Evolutionary conservation across 2,329 filamentous ascomycete species (phyloP).

Genomic region (Calonectria hawksworthii): DNA sequence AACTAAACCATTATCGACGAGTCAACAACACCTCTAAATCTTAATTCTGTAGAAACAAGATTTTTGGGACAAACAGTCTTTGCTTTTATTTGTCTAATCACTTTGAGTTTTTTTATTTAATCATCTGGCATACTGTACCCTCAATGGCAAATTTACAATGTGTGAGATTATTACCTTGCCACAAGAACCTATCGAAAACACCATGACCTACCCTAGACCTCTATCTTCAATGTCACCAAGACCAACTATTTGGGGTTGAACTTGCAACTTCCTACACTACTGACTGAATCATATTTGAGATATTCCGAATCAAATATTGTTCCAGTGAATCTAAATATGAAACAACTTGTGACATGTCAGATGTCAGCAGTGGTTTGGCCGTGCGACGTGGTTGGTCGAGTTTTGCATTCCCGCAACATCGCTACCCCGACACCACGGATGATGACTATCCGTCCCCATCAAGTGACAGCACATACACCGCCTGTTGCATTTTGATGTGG

Average conservation of each 20-base stretch:
- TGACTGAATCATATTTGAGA: neutral
- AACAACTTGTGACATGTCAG: neutral
- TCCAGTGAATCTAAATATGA: neutral
- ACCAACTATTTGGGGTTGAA: neutral
- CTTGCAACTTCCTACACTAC: rapidly evolving
- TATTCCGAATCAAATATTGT: neutral
- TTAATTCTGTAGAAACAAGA: too few relatives aligned
- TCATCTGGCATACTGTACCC: too few relatives aligned
- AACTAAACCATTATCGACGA: too few relatives aligned
- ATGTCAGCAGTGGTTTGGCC: neutral
- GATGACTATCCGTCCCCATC: neutral
- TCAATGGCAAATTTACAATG: too few relatives aligned
- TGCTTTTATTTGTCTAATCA: too few relatives aligned
- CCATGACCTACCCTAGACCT: neutral
- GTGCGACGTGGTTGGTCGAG: neutral
- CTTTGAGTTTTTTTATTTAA: too few relatives aligned
- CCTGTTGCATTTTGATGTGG: neutral
- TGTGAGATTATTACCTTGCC: too few relatives aligned
- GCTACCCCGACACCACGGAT: neutral
- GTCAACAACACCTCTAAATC: too few relatives aligned
- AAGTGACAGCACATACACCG: neutral
- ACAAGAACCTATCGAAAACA: too few relatives aligned
- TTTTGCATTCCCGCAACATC: neutral
- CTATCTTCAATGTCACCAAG: neutral
- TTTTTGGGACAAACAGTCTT: too few relatives aligned